Evolutionary conservation across 2,329 filamentous ascomycete genomes (phyloP).

Genomic region (Xylariaceae sp.): DNA sequence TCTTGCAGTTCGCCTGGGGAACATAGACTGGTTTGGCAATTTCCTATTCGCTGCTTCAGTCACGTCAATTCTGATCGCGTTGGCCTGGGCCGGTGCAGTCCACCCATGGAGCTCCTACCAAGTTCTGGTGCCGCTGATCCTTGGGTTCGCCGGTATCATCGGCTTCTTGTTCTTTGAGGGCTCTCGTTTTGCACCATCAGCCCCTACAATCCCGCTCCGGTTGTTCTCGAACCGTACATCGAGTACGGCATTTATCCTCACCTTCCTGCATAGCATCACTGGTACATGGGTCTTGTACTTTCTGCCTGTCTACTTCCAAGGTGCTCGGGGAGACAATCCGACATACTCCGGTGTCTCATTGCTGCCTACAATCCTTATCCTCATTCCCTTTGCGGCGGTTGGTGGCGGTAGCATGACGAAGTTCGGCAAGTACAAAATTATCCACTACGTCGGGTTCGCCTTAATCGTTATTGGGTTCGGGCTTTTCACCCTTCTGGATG

Average conservation of each 20-base stretch:
- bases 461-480: not conserved
- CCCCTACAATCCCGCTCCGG: not conserved
- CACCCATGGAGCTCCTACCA: slow-evolving; percentile 47
- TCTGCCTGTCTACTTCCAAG: slow-evolving; percentile 15
- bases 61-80: slow-evolving; percentile 46
- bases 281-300: not conserved
- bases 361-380: not conserved
- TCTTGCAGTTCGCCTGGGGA: slow-evolving; percentile 26
- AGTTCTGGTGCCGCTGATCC: slow-evolving; percentile 48
- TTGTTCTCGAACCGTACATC: not conserved
- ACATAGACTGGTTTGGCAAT: slow-evolving; percentile 49
- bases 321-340: slow-evolving; percentile 39
- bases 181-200: slow-evolving; percentile 14
- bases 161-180: slow-evolving; percentile 46
- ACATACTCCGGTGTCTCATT: slow-evolving; percentile 10
- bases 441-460: not conserved
- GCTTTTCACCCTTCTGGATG: not conserved
- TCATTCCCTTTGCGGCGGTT: not conserved
- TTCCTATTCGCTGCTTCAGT: slow-evolving; percentile 44
- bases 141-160: slow-evolving; percentile 48
- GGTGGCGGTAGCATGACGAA: not conserved
- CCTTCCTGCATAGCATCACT: not conserved
- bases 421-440: not conserved
- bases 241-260: not conserved
- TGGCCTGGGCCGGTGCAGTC: slow-evolving; percentile 48